A percentile compares a stretch with the other conserved stretches of the same genome.
These are phyloP conservation scores for Monotropa hypopitys DNA, from an alignment of 179 eudicot species.

Conservation along the genomic window DNA sequence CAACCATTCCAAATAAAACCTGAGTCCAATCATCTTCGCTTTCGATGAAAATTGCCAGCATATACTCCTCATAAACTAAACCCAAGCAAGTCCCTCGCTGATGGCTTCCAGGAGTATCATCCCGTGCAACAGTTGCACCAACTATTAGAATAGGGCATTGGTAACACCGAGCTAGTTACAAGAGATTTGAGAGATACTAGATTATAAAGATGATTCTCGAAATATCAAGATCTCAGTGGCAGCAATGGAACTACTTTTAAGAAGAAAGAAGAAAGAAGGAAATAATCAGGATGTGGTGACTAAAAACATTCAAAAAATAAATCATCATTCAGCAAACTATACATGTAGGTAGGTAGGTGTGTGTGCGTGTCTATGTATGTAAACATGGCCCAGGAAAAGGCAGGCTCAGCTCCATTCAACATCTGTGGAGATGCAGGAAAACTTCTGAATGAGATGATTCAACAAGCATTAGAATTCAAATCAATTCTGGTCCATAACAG, in stretches of 20 bases:
- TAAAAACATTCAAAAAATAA: neutral
- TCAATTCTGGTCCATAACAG: neutral
- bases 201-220: neutral
- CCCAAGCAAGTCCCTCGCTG: neutral
- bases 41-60: neutral
- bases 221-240: neutral
- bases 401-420: constrained; percentile 3
- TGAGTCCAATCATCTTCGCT: neutral
- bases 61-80: neutral
- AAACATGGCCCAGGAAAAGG: constrained; percentile 4
- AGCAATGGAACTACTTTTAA: neutral
- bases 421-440: neutral
- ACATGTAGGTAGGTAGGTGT: neutral
- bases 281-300: neutral
- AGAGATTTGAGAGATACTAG: neutral
- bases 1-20: neutral
- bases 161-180: neutral
- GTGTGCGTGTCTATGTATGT: neutral
- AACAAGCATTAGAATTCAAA: neutral
- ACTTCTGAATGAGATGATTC: neutral
- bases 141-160: neutral
- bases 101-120: constrained; percentile 1
- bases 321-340: neutral
- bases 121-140: neutral
- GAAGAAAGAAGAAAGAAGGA: constrained; percentile 1